Evolutionary conservation across 2,329 filamentous ascomycete species (phyloP).

Genomic region (Aspergillus fumigatus): DNA sequence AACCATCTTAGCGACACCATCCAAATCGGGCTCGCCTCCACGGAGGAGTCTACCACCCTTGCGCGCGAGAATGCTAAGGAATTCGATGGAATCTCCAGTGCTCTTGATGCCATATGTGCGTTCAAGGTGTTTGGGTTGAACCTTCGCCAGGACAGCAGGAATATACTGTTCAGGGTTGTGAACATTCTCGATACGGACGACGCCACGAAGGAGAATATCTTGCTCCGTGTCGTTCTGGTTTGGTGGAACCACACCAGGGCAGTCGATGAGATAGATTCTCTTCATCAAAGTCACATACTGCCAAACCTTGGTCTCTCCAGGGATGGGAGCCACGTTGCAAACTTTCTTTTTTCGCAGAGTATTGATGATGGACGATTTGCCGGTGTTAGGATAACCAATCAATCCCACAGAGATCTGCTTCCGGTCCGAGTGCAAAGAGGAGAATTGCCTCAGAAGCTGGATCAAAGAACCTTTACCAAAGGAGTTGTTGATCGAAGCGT

Average conservation of each 20-base stretch:
- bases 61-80: conserved; percentile 79
- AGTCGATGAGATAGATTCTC: conserved; percentile 91
- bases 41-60: conserved; percentile 83
- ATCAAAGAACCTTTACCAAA: conserved; percentile 97
- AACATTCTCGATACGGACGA: conserved; percentile 92
- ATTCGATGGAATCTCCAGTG: conserved; percentile 71
- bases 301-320: conserved; percentile 97
- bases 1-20: conserved; percentile 94
- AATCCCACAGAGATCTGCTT: conserved; percentile 94
- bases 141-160: conserved; percentile 69
- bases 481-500: conserved; percentile 89
- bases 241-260: conserved; percentile 91
- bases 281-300: conserved; percentile 96
- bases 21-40: conserved; percentile 90
- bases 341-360: conserved; percentile 92
- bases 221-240: conserved; percentile 77
- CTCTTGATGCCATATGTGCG: conserved; percentile 85
- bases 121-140: conserved; percentile 83
- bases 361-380: conserved; percentile 97
- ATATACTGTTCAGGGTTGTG: conserved; percentile 97
- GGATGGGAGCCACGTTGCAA: conserved; percentile 87
- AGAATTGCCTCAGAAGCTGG: conserved; percentile 87
- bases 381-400: conserved; percentile 86
- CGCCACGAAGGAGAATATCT: conserved; percentile 83
- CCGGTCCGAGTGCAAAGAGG: conserved; percentile 77